Evolutionary conservation across 2,329 filamentous ascomycete genomes (phyloP).

Genomic region (Diaporthe amygdali): DNA sequence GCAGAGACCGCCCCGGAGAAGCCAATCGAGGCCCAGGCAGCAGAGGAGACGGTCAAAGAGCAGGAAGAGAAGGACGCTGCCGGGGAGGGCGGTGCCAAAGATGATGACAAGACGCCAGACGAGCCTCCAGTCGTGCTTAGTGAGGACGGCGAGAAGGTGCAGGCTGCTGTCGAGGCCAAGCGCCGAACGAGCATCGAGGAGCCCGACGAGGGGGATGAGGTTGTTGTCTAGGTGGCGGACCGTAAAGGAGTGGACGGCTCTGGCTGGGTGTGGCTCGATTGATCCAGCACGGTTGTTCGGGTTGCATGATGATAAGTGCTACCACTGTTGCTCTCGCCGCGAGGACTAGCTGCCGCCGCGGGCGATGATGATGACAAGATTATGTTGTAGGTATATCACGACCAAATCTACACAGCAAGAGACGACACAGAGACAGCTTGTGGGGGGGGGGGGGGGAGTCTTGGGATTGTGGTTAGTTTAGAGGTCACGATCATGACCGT

Average conservation of each 20-base stretch:
- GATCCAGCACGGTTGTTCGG: neutral
- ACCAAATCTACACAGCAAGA: neutral
- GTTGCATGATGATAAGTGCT: neutral
- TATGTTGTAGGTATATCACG: neutral
- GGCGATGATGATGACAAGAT: neutral
- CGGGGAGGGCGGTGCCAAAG: constrained; percentile 31
- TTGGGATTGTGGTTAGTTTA: neutral
- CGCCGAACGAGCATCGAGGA: constrained; percentile 65
- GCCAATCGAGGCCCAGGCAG: constrained; percentile 33
- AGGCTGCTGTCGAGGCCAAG: constrained; percentile 56
- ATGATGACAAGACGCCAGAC: constrained; percentile 21
- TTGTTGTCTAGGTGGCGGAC: constrained; percentile 34
- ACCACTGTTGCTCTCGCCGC: too few species aligned
- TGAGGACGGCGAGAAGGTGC: constrained; percentile 49
- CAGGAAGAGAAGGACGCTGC: neutral
- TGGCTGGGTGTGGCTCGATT: neutral
- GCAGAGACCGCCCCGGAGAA: constrained; percentile 41
- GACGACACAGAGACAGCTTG: neutral
- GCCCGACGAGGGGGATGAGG: constrained; percentile 57
- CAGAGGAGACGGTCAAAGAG: constrained; percentile 30
- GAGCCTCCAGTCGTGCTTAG: constrained; percentile 33
- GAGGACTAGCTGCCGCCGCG: too few species aligned
- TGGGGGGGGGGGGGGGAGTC: too few species aligned
- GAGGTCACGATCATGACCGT: neutral
- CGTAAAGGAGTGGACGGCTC: neutral